Base-by-base conservation (phyloP, 2,329 filamentous ascomycete species). In the Coniochaeta prunicola region DNA sequence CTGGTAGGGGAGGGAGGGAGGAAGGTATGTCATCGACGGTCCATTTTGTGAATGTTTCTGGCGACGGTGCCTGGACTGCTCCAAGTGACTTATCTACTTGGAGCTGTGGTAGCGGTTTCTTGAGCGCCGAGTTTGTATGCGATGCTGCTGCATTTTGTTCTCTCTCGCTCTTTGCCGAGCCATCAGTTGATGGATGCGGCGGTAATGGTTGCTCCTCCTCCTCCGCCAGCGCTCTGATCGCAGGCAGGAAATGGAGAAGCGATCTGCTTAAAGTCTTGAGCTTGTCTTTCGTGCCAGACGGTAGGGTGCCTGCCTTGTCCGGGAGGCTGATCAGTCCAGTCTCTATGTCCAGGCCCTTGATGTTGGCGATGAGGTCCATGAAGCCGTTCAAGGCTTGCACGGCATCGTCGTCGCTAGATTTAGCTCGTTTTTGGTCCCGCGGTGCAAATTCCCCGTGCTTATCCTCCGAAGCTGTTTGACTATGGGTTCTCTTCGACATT, bases 1-100 rank as follows among this genome's bases (percentile, higher is more conserved):
- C 68, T 3, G 89, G 90, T 1, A 91, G 73, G 1, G 81, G 76
- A 3, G 87, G 87, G 1, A 83, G 68, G 1, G 71, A 61, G 17
- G 66, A 63, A 3, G 78, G 71, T 40, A 86, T 79, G 36, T 80
- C 77, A 59, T 77, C 71, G 33, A 70, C 73, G n/a, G 69, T 77
- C 80, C 79, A 88, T 59, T 75, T 77, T 57, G 73, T 78, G 48
- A 77, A 68, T 36, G 64, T 61, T 36, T 63, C 64, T 42, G 60
- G 57, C 13, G 68, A 66, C 17, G 34, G 64, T 34, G 59, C 59
- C 21, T 57, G 63, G 6, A 36, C 53, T 30, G 21, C 45, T 2
- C 45, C 13, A 15, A 26, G 5, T 26, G 45, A 26, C 6, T 17
- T 50, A n/a, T 50, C 45, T 12, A 17, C 15, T 30, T 12, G 3